These are phyloP conservation scores for Lagenaria siceraria DNA, from an alignment of 306 rosid species.

Conservation along the genomic window DNA sequence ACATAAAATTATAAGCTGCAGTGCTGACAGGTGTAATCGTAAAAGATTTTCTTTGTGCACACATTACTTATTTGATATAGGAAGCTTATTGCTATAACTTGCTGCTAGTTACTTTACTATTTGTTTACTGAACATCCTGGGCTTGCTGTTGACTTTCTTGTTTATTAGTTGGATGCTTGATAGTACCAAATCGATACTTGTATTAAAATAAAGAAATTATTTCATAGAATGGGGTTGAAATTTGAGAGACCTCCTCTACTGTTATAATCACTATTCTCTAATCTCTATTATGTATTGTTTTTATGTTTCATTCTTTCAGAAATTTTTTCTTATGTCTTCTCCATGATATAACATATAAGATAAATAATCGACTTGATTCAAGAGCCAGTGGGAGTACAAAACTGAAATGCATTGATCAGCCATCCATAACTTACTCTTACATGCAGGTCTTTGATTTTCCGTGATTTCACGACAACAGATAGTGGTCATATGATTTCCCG, in stretches of 20 bases:
- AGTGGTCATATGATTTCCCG: constrained; percentile 28
- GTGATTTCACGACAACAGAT: constrained; percentile 29
- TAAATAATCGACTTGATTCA: not conserved
- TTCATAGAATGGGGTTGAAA: not conserved
- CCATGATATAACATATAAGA: not conserved
- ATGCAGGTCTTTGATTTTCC: constrained; percentile 48
- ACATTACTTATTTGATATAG: not conserved
- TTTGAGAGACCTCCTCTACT: not conserved
- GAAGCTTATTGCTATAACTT: not conserved
- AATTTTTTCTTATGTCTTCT: not conserved
- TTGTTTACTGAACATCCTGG: not conserved
- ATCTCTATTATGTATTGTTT: not conserved
- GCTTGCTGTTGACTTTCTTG: not conserved
- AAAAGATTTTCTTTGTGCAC: constrained; percentile 12
- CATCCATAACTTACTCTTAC: constrained; percentile 8
- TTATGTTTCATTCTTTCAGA: not conserved
- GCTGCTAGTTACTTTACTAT: not conserved
- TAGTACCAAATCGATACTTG: not conserved
- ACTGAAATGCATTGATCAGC: not conserved
- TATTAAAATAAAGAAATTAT: not conserved
- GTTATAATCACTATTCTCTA: not conserved
- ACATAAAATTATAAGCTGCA: constrained; percentile 48
- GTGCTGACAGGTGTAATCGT: constrained; percentile 52
- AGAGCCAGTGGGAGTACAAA: not conserved
- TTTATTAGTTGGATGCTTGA: not conserved